Base-by-base conservation (phyloP, 768 basidiomycete species). In the Hygrophorus pudorinus region DNA sequence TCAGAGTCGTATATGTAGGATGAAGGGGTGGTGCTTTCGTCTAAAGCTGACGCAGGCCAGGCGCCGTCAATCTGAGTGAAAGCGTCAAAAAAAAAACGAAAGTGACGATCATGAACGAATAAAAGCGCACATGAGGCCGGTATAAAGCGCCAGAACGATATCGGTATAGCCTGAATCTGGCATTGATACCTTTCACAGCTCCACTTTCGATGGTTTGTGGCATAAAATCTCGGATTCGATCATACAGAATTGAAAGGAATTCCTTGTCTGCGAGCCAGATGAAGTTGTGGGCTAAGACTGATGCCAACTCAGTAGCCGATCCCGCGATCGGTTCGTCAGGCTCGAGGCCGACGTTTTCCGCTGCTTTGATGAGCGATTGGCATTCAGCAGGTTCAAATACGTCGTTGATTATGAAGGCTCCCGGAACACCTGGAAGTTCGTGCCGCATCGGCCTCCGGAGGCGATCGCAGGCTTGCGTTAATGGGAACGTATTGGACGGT, bases 291-390 rank as follows among this genome's bases (percentile, higher is more conserved):
- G 71, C 70, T 0, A 72, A 62, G 4, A 72, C 67, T 13, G 67
- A 70, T 2, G 65, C 61, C 37, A 72, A 62, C 44, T 67, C 63
- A 4, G 61, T 53, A 1, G 72, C 73, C 1, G 65, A 68, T 6
- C 72, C 73, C 3, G 62, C 66, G 1, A 67, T 59, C 0, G 75
- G 73, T 50, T 76, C 68, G 50, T 77, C 75, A 28, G 66, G 67
- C n/a, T 67, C 60, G 49, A 73, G 62, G 0, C 74, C 75, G 4
- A 74, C 64, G 0, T 63, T 57, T 49, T 72, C 68, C 0, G 72
- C 68, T 4, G 68, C 64, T 27, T 57, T 53, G n/a, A 74, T 61
- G 40, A 77, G 64, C 10, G 66, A 55, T 13, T 62, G 48, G 45
- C 73, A 76, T 50, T 75, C 73, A 8, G 56, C 52, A 1, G 55